A percentile compares a stretch with the other conserved stretches of the same genome.
phyloP scores from a whole-genome alignment of 2,329 filamentous ascomycete species.

The Westerdykella ornata region DNA sequence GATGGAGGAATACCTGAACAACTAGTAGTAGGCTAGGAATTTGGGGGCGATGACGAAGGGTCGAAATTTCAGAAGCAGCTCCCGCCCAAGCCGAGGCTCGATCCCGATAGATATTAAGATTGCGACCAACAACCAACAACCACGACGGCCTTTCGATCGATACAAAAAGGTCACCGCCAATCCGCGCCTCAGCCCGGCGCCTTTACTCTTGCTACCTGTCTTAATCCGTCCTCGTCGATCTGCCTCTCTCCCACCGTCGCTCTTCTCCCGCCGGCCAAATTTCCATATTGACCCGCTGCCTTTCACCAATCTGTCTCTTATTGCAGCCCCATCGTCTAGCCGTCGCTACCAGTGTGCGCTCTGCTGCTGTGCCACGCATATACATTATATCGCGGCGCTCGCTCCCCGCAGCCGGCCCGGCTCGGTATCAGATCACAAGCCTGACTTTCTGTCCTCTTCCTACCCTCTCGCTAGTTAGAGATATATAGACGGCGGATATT shows the following conservation, averaged over 20 bases:
- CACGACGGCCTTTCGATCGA: too few species aligned
- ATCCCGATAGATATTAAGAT: too few species aligned
- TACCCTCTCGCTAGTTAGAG: neutral
- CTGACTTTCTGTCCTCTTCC: neutral
- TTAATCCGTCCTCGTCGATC: neutral
- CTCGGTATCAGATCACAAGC: too few species aligned
- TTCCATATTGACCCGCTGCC: neutral
- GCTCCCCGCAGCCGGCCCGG: too few species aligned
- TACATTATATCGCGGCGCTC: too few species aligned
- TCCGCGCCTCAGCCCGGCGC: neutral
- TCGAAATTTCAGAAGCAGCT: neutral
- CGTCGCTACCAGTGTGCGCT: too few species aligned
- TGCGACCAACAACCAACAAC: too few species aligned
- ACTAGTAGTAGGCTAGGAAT: neutral
- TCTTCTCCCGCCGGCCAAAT: constrained; percentile 9
- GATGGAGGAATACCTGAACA: neutral
- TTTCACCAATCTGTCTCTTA: constrained; percentile 9
- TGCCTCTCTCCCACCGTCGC: constrained; percentile 1
- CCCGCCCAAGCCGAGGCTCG: neutral
- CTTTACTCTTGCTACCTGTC: neutral
- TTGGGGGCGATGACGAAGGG: neutral
- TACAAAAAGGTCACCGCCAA: too few species aligned
- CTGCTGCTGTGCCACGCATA: too few species aligned
- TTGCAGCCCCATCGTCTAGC: constrained; percentile 1
- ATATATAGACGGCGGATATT: too few species aligned